These are phyloP conservation scores for Albugo laibachii DNA, from an alignment of 352 stramenopile genomes.

Conservation along the genomic window DNA sequence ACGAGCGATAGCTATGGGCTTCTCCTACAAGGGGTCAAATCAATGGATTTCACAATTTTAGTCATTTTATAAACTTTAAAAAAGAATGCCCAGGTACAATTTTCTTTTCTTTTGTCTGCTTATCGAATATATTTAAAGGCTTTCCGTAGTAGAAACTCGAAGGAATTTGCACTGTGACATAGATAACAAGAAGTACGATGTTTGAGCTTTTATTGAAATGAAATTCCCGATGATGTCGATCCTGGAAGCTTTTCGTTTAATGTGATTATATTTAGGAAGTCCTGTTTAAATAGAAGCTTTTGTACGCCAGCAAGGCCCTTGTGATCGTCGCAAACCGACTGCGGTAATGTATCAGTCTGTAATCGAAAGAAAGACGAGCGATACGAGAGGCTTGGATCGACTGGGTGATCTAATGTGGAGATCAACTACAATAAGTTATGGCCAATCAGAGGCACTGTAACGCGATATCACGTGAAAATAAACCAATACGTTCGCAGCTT, in stretches of 20 bases:
- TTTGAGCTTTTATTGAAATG: slow-evolving; percentile 47
- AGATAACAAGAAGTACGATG: slow-evolving; percentile 37
- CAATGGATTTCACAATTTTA: slow-evolving; percentile 24
- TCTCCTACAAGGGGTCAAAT: slow-evolving; percentile 38
- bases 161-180: slow-evolving; percentile 73
- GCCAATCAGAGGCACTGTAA: no score
- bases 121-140: slow-evolving; percentile 82
- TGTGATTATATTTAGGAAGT: slow-evolving; percentile 40
- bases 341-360: slow-evolving; percentile 71
- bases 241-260: slow-evolving; percentile 52
- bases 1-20: slow-evolving; percentile 44
- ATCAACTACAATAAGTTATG: no score
- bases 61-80: slow-evolving; percentile 9
- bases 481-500: no score
- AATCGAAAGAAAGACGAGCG: slow-evolving; percentile 69
- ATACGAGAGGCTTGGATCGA: slow-evolving; percentile 53
- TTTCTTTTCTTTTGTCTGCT: slow-evolving; percentile 78
- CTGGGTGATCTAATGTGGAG: slow-evolving; percentile 15
- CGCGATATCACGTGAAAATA: no score
- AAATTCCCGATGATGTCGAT: slow-evolving; percentile 78
- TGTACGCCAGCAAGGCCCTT: slow-evolving; percentile 19
- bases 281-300: slow-evolving; percentile 47
- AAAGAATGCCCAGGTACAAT: slow-evolving; percentile 65
- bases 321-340: slow-evolving; percentile 12
- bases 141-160: slow-evolving; percentile 63